These are phyloP conservation scores for Cytospora leucostoma DNA, from an alignment of 2,329 filamentous ascomycete genomes.

Conservation along the genomic window DNA sequence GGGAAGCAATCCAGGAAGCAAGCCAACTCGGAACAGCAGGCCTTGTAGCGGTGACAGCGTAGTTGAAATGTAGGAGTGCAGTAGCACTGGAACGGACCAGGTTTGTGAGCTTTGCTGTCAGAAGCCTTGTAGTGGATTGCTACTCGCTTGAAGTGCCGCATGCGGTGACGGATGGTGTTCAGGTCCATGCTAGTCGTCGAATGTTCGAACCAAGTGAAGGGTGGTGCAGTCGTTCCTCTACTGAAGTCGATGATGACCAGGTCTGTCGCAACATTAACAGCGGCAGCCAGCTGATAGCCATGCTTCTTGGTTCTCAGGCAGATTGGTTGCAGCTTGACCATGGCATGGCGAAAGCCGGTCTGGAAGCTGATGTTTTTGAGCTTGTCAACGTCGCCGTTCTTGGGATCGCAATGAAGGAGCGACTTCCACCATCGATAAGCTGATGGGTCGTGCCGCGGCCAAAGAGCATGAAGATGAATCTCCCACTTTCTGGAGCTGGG, in stretches of 20 bases:
- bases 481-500: not conserved
- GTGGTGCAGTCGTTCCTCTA: not conserved
- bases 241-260: constrained; percentile 31
- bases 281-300: not conserved
- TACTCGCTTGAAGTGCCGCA: constrained; percentile 14
- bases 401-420: not conserved
- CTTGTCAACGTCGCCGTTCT: not conserved
- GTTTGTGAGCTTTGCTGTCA: not conserved
- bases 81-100: constrained; percentile 20
- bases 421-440: constrained; percentile 20
- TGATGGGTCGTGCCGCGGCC: not conserved
- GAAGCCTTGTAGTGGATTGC: constrained; percentile 16
- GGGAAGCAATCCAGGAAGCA: constrained; percentile 34
- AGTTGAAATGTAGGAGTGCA: not conserved
- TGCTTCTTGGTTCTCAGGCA: rapidly evolving
- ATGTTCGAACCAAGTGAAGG: constrained; percentile 21
- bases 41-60: not conserved
- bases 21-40: constrained; percentile 30
- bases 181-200: not conserved
- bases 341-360: constrained; percentile 12
- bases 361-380: constrained; percentile 22
- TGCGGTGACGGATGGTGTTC: not conserved
- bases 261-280: constrained; percentile 25
- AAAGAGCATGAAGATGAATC: not conserved
- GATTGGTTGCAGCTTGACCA: not conserved